Evolutionary conservation across 163 green algal species (phyloP).

Genomic region (Volvox carteri): DNA sequence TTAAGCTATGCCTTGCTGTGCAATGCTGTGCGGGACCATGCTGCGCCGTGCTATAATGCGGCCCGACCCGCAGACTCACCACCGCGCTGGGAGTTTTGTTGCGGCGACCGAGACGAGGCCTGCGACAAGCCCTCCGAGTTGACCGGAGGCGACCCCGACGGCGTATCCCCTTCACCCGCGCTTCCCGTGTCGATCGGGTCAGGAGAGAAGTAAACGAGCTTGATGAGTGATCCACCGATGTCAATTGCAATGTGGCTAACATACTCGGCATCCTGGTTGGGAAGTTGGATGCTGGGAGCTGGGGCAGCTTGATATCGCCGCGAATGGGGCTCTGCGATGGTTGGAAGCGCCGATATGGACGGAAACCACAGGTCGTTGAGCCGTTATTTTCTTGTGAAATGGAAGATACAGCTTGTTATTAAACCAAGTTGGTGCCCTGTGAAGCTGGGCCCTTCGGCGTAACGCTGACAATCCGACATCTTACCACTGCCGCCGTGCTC

Average conservation of each 20-base stretch:
- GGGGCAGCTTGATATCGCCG: conserved; percentile 8
- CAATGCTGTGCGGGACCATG: too few relatives aligned
- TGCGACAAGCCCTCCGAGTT: neutral
- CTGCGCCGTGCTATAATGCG: too few relatives aligned
- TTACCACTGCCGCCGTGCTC: neutral
- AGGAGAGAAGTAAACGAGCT: conserved; percentile 97
- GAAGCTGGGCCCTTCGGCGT: neutral
- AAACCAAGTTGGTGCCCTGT: neutral
- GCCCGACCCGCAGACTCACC: conserved; percentile 30
- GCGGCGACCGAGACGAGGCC: neutral
- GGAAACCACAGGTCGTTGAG: neutral
- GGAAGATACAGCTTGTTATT: neutral
- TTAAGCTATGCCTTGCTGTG: too few relatives aligned
- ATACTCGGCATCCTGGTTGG: conserved; percentile 89
- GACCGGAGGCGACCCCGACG: conserved; percentile 5
- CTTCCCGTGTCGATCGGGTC: neutral
- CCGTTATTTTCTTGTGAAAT: neutral
- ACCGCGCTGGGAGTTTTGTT: conserved; percentile 6
- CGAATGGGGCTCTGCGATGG: neutral
- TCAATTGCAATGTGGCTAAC: conserved; percentile 95
- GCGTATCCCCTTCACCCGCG: neutral
- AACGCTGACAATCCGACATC: neutral
- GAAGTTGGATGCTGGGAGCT: conserved; percentile 91
- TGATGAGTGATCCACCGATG: conserved; percentile 97
- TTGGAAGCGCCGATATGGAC: neutral